phyloP scores from a whole-genome alignment of 768 basidiomycete genomes.

The Leccinum boreale region DNA sequence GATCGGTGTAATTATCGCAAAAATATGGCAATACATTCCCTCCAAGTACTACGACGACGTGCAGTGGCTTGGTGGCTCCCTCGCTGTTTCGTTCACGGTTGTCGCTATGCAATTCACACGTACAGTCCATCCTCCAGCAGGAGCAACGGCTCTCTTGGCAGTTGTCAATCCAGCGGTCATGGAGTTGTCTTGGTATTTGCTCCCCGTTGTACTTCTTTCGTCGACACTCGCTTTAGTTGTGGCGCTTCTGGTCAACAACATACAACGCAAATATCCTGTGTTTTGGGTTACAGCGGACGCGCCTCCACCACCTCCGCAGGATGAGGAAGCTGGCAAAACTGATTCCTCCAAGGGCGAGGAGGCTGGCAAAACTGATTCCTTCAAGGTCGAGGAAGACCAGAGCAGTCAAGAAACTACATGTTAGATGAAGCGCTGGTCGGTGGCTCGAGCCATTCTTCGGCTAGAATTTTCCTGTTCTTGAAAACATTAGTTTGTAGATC shows the following conservation, averaged over 20 bases:
- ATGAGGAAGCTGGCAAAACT: not conserved
- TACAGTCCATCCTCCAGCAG: conserved; percentile 56
- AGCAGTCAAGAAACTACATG: no score
- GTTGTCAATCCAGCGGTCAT: conserved; percentile 40
- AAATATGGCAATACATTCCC: conserved; percentile 46
- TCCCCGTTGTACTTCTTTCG: conserved; percentile 50
- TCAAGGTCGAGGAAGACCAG: not conserved
- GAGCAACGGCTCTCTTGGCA: conserved; percentile 54
- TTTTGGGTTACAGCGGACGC: conserved; percentile 39
- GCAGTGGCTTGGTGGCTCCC: conserved; percentile 36
- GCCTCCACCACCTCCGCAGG: not conserved
- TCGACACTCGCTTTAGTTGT: conserved; percentile 43
- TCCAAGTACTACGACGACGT: conserved; percentile 44
- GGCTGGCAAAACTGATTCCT: not conserved
- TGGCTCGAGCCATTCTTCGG: no score
- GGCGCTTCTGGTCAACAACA: conserved; percentile 49
- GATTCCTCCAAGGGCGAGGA: not conserved
- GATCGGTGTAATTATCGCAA: conserved; percentile 47
- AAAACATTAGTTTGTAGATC: no score
- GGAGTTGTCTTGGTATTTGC: conserved; percentile 50
- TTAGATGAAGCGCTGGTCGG: no score
- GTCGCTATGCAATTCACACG: conserved; percentile 51
- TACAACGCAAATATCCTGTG: conserved; percentile 45
- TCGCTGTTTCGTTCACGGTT: conserved; percentile 41
- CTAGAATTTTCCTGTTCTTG: no score